These are phyloP conservation scores for Albugo laibachii DNA, from an alignment of 352 stramenopile species.

Conservation along the genomic window DNA sequence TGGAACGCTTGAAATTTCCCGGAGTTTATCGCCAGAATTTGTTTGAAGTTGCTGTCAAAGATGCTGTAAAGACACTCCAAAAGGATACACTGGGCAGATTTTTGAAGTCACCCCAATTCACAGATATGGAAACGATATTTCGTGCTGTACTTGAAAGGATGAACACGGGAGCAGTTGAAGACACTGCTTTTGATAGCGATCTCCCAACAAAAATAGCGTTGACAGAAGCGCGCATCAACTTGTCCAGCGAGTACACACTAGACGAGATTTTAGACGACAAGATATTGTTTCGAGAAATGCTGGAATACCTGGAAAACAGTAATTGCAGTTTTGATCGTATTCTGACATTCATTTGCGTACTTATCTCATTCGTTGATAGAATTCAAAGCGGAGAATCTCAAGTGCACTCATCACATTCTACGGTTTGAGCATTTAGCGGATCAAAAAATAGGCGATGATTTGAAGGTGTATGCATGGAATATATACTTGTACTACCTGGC, in stretches of 20 bases:
- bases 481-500: conserved; percentile 74
- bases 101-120: conserved; percentile 62
- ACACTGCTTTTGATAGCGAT: conserved; percentile 46
- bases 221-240: conserved; percentile 25
- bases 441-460: conserved; percentile 40
- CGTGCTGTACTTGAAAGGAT: conserved; percentile 29
- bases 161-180: conserved; percentile 39
- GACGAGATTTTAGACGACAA: conserved; percentile 66
- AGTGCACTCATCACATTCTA: conserved; percentile 46
- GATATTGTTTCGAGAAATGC: conserved; percentile 67
- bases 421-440: conserved; percentile 57
- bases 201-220: conserved; percentile 28
- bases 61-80: conserved; percentile 70
- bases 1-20: conserved; percentile 68
- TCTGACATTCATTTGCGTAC: neutral
- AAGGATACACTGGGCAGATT: conserved; percentile 64
- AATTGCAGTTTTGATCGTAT: conserved; percentile 2
- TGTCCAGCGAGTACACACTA: conserved; percentile 35
- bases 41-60: conserved; percentile 64
- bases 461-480: conserved; percentile 66
- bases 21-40: conserved; percentile 56
- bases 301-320: conserved; percentile 77
- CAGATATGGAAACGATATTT: conserved; percentile 44
- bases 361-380: conserved; percentile 12
- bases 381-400: conserved; percentile 23